A percentile compares a stretch with the other conserved stretches of the same genome.
These are phyloP conservation scores for Lentinula boryana DNA, from an alignment of 768 basidiomycete genomes.

Conservation along the genomic window DNA sequence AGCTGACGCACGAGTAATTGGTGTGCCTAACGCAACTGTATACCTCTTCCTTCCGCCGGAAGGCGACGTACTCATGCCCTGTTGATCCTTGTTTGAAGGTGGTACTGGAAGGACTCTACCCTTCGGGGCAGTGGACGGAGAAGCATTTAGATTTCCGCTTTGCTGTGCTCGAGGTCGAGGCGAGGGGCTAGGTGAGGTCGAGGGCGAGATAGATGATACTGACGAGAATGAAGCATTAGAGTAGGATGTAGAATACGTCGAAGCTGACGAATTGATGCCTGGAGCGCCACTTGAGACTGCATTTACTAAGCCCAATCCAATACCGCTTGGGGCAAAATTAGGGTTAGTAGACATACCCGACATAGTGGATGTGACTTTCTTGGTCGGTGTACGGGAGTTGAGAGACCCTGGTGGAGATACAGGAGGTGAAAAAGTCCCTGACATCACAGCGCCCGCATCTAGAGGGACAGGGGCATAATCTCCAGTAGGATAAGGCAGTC, in stretches of 20 bases:
- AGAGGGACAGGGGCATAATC: slow-evolving; percentile 59
- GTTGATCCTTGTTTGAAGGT: slow-evolving; percentile 31
- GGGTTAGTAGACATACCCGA: slow-evolving; percentile 31
- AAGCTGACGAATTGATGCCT: background rate
- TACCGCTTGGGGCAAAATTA: slow-evolving; percentile 8
- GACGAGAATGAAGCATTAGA: slow-evolving; percentile 17
- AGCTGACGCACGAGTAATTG: slow-evolving; percentile 36
- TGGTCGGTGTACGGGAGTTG: slow-evolving; percentile 11
- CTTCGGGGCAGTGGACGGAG: slow-evolving; percentile 13
- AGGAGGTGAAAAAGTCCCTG: slow-evolving; percentile 2
- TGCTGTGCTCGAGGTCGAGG: background rate
- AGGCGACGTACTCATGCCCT: slow-evolving; percentile 62
- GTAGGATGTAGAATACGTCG: slow-evolving; percentile 6
- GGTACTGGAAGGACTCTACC: slow-evolving; percentile 23
- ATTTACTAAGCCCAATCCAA: slow-evolving; percentile 4
- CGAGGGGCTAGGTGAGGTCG: background rate
- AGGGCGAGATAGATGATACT: slow-evolving; percentile 11
- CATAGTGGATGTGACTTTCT: slow-evolving; percentile 36
- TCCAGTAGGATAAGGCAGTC: slow-evolving; percentile 78
- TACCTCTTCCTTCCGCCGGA: slow-evolving; percentile 72
- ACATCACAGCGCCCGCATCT: background rate
- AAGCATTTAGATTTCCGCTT: background rate
- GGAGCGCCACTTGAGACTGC: background rate
- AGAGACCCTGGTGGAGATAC: background rate
- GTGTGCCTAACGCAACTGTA: slow-evolving; percentile 78